These are phyloP conservation scores for Colletotrichum tabaci DNA, from an alignment of 2,329 filamentous ascomycete species.

Conservation along the genomic window DNA sequence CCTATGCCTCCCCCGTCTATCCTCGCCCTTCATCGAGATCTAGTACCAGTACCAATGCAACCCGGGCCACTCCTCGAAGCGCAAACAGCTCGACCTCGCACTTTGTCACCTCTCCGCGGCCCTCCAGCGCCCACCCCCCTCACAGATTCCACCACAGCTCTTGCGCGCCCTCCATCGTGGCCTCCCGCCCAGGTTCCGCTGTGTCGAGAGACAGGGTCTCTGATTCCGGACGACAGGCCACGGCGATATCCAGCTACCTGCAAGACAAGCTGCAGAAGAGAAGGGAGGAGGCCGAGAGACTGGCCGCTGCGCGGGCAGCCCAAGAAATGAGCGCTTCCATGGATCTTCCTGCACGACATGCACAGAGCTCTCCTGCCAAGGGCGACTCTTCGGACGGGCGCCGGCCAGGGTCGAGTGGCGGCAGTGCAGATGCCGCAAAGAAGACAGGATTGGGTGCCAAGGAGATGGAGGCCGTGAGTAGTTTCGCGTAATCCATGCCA, in stretches of 20 bases:
- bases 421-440: constrained; percentile 56
- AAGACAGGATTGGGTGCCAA: constrained; percentile 74
- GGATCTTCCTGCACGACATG: constrained; percentile 53
- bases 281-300: constrained; percentile 63
- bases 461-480: constrained; percentile 75
- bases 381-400: constrained; percentile 51
- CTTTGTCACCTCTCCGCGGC: constrained; percentile 54
- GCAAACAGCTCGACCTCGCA: constrained; percentile 60
- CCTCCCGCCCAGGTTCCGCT: constrained; percentile 56
- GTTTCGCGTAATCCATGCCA: neutral
- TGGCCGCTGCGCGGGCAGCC: constrained; percentile 53
- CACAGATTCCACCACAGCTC: constrained; percentile 59
- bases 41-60: constrained; percentile 50
- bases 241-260: constrained; percentile 65
- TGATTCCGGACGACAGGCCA: constrained; percentile 57
- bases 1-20: constrained; percentile 44
- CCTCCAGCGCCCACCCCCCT: constrained; percentile 52
- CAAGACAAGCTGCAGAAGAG: constrained; percentile 70
- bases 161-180: constrained; percentile 52
- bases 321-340: constrained; percentile 56
- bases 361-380: constrained; percentile 58
- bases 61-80: constrained; percentile 55
- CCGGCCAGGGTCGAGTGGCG: constrained; percentile 61
- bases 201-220: constrained; percentile 59
- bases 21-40: constrained; percentile 63